Conservation (phyloP, 2,329 filamentous ascomycete genomes). For the Xylariaceae sp. region DNA sequence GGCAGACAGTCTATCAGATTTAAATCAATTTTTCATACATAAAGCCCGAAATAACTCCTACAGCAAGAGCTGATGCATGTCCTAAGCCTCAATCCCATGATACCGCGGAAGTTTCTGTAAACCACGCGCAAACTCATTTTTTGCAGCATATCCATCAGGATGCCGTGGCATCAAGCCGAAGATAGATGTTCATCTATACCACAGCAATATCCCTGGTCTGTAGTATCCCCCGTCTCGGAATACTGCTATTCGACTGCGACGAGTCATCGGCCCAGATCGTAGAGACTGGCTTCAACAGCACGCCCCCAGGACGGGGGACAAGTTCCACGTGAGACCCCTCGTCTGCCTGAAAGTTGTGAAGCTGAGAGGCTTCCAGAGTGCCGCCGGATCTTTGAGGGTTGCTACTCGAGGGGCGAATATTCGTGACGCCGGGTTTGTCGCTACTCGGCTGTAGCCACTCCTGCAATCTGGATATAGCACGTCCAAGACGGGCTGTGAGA, state of each 20-base stretch:
- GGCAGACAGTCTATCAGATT: no score
- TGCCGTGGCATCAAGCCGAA: no score
- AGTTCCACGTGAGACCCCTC: not conserved
- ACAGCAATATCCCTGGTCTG: not conserved
- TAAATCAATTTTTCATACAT: no score
- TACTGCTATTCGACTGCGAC: not conserved
- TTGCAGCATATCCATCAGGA: no score
- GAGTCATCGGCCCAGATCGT: not conserved
- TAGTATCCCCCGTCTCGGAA: not conserved
- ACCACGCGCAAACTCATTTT: no score
- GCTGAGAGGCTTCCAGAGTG: not conserved
- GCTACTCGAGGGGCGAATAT: not conserved
- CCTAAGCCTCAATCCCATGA: no score
- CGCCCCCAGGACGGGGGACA: not conserved
- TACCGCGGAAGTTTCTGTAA: no score
- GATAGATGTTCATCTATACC: not conserved
- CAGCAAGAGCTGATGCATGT: no score
- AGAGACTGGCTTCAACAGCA: not conserved
- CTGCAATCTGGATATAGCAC: not conserved
- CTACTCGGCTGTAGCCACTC: not conserved
- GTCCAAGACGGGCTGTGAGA: not conserved
- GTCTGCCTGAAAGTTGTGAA: not conserved
- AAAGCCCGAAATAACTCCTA: no score
- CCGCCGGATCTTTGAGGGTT: not conserved
- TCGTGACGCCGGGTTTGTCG: not conserved